Base-by-base conservation (phyloP, 345 rosid species). In the Eucalyptus regnans region DNA sequence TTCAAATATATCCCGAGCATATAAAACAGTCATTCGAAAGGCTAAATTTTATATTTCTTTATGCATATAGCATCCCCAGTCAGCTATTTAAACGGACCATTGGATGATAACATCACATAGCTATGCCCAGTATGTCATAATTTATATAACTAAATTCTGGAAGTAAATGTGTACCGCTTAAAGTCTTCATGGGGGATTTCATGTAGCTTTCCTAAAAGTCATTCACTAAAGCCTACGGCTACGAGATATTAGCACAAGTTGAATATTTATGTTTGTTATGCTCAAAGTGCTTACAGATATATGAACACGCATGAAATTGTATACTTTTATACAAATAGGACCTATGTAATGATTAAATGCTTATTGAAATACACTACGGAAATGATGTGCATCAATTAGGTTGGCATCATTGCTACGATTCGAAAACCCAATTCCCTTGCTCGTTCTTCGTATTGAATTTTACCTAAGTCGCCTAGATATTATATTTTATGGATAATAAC, bases 341-440 rank as follows among this genome's bases (percentile, higher is more conserved):
- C 0, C 3, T 15, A 66, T 15, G 11, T 0, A 66, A 66, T 15
- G 79, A n/a, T 41, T 66, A 66, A 4, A 2, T 66, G 22, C 79
- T 66, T n/a, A 31, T 2, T 66, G 20, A 41, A n/a, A n/a, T n/a
- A n/a, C 3, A 66, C 5, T 1, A 58, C 0, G 3, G 0, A 58
- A 23, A 58, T 4, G 62, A 23, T 0, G 29, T 56, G 62, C 29
- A 56, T 9, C 41, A 4, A 23, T 56, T 56, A 56, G 27, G 11
- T 9, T 22, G 0, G 62, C 29, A 56, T 23, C 27, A 2, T 23
- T 9, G 62, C 62, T 22, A 22, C 1, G 0, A 7, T 56, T 56
- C 0, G 12, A 22, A 23, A 56, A 56, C 29, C 29, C 6, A 56
- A 2, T 56, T 1, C 12, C 6, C 62, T 56, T 9, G 12, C 29